Evolutionary conservation across 257 asterid species (phyloP).

Genomic region (Jacaranda mimosifolia): DNA sequence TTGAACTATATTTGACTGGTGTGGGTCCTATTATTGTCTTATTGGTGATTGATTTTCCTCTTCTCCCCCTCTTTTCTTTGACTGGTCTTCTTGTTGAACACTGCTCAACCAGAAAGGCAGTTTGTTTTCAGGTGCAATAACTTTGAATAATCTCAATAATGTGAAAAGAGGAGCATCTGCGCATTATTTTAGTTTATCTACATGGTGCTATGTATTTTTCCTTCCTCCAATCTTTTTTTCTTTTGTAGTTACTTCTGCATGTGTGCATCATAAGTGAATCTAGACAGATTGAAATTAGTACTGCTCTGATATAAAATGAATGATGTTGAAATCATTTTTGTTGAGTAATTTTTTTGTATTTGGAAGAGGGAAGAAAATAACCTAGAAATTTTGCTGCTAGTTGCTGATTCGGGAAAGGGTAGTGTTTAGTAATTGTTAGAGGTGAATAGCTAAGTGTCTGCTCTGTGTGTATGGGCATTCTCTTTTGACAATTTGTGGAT

Average conservation of each 20-base stretch:
- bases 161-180: constrained; percentile 28
- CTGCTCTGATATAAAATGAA: constrained; percentile 3
- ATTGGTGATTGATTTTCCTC: constrained; percentile 6
- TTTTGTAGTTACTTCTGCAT: neutral
- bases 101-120: neutral
- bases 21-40: constrained; percentile 1
- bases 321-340: neutral
- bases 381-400: constrained; percentile 12
- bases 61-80: constrained; percentile 20
- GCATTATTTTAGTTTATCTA: constrained; percentile 18
- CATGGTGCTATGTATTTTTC: constrained; percentile 21
- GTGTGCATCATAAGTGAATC: constrained; percentile 24
- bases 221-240: neutral
- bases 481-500: too few relatives aligned
- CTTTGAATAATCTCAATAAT: constrained; percentile 17
- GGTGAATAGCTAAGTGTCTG: too few relatives aligned
- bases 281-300: neutral
- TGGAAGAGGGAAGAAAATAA: neutral
- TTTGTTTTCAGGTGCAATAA: constrained; percentile 13
- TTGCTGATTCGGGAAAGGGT: neutral
- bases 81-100: constrained; percentile 13
- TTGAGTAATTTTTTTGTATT: neutral
- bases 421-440: neutral
- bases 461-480: too few relatives aligned
- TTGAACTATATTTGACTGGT: constrained; percentile 17